A percentile compares a stretch with the other conserved stretches of the same genome.
Evolutionary conservation across 1,284 basidiomycete species (phyloP).

Genomic region (Trametes pubescens): DNA sequence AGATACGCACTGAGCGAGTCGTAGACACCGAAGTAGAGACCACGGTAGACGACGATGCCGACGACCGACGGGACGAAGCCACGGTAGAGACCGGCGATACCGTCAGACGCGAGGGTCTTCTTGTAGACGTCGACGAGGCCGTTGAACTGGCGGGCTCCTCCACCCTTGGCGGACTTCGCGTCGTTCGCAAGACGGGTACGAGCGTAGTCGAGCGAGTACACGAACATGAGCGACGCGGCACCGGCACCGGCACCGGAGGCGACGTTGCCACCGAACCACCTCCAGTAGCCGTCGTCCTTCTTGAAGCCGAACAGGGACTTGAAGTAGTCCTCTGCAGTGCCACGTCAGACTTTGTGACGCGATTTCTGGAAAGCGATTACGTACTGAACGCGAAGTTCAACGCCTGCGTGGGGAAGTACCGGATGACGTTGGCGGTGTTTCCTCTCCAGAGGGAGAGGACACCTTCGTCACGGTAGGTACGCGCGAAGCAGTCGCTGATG

Average conservation of each 20-base stretch:
- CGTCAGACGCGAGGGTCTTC: conserved; percentile 92
- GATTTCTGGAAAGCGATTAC: conserved; percentile 42
- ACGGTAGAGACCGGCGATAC: conserved; percentile 93
- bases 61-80: conserved; percentile 95
- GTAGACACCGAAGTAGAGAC: conserved; percentile 95
- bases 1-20: conserved; percentile 83
- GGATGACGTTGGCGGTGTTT: conserved; percentile 98
- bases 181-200: conserved; percentile 98
- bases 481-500: conserved; percentile 86
- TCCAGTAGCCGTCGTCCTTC: conserved; percentile 90
- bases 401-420: conserved; percentile 97
- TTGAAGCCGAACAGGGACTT: conserved; percentile 94
- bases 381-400: conserved; percentile 95
- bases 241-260: conserved; percentile 98
- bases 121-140: conserved; percentile 94
- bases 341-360: conserved; percentile 37
- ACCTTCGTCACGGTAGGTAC: conserved; percentile 93
- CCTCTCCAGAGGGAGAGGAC: conserved; percentile 92
- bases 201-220: conserved; percentile 97
- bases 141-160: conserved; percentile 94
- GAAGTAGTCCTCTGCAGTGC: conserved; percentile 88
- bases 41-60: conserved; percentile 96
- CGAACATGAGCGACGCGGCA: conserved; percentile 95
- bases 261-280: conserved; percentile 91
- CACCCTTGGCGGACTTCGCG: conserved; percentile 91